phyloP scores from a whole-genome alignment of 306 rosid genomes.

The Corylus heterophylla region DNA sequence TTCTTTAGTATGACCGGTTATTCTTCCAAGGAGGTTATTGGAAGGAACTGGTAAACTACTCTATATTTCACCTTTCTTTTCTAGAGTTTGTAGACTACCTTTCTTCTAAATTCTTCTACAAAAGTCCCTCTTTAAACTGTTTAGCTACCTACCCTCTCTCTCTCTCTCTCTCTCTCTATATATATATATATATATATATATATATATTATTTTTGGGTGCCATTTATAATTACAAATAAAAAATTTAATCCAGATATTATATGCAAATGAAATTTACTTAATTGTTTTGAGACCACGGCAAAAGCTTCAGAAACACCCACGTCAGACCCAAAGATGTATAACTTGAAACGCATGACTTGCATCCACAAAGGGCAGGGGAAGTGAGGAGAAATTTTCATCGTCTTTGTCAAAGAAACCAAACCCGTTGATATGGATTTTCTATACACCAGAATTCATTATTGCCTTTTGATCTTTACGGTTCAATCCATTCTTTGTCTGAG shows the following conservation, averaged over 20 bases:
- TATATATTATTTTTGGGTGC: too few relatives aligned
- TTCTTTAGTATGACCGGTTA: conserved; percentile 90
- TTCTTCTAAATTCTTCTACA: too few relatives aligned
- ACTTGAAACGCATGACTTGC: background rate
- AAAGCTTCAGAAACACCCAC: background rate
- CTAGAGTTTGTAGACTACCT: background rate
- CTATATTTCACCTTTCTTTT: background rate
- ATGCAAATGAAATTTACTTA: background rate
- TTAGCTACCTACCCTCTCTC: too few relatives aligned
- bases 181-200: too few relatives aligned
- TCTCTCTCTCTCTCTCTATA: too few relatives aligned
- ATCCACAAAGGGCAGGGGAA: background rate
- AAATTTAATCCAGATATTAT: background rate
- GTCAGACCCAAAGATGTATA: background rate
- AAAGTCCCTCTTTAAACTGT: too few relatives aligned
- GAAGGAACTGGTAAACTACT: conserved; percentile 78
- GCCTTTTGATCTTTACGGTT: background rate
- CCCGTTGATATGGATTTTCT: background rate
- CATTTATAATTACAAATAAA: too few relatives aligned
- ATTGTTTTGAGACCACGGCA: too few relatives aligned
- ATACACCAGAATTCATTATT: background rate
- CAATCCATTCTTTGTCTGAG: background rate
- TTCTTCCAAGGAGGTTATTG: conserved; percentile 76
- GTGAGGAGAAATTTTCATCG: background rate
- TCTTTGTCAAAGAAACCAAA: background rate